phyloP scores from a whole-genome alignment of 108 stramenopile species.

The Epipyxis sp. region DNA sequence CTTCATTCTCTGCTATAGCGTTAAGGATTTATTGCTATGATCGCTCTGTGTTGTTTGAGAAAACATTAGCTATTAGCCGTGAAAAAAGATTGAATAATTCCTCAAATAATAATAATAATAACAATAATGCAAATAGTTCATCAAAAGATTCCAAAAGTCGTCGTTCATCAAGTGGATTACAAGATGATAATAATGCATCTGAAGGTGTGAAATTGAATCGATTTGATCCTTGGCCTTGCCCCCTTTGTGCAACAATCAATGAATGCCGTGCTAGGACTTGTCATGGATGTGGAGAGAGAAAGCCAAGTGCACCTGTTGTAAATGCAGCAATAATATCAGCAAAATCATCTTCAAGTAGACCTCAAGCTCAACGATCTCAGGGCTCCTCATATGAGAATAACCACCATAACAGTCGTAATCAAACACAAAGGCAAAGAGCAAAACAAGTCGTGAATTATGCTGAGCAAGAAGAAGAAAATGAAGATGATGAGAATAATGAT shows the following conservation, averaged over 20 bases:
- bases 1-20: not conserved
- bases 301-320: not conserved
- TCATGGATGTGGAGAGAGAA: not conserved
- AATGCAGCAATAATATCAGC: not conserved
- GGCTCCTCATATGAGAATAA: not conserved
- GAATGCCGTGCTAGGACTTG: conserved; percentile 8
- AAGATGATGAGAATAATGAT: not conserved
- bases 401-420: not conserved
- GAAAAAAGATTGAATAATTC: too few species aligned
- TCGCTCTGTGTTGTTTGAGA: not conserved
- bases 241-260: not conserved
- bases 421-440: not conserved
- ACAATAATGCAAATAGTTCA: too few species aligned
- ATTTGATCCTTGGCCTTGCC: conserved; percentile 7
- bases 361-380: not conserved
- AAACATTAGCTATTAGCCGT: not conserved
- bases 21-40: conserved; percentile 14
- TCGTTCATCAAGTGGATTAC: not conserved
- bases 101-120: too few species aligned
- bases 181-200: not conserved
- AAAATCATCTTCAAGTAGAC: not conserved
- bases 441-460: too few species aligned
- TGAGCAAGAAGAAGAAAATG: not conserved
- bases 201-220: not conserved
- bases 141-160: not conserved